These are phyloP conservation scores for Eimeria sp. DNA, from an alignment of 169 alveolate species.

Conservation along the genomic window DNA sequence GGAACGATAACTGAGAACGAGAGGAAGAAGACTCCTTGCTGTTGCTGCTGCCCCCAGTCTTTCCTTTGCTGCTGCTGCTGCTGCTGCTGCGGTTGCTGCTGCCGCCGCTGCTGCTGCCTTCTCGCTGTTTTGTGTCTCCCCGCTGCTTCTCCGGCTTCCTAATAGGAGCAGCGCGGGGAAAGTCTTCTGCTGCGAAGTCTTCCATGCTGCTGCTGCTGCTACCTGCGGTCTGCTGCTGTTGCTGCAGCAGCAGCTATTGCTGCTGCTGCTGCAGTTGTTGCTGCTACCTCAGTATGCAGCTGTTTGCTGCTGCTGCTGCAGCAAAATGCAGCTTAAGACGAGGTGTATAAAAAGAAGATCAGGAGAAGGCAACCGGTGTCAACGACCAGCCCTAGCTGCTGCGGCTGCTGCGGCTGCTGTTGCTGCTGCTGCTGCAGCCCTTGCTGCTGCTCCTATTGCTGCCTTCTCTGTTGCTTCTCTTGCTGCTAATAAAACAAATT, in stretches of 20 bases:
- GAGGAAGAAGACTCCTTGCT: not conserved
- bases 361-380: not conserved
- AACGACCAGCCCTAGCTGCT: not conserved
- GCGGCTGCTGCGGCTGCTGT: constrained; percentile 15
- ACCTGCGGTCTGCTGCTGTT: not conserved
- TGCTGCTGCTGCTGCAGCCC: not conserved
- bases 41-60: constrained; percentile 38
- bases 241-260: not conserved
- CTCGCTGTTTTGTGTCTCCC: not conserved
- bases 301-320: constrained; percentile 1
- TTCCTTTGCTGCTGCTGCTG: not conserved
- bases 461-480: not conserved
- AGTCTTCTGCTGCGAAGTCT: not conserved
- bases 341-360: not conserved
- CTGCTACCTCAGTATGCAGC: not conserved
- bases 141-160: constrained; percentile 8
- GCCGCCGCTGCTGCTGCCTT: constrained; percentile 1
- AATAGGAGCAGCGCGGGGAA: constrained; percentile 26
- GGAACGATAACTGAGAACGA: constrained; percentile 10
- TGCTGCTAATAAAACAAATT: not conserved
- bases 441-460: constrained; percentile 3
- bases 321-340: not conserved
- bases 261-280: constrained; percentile 14
- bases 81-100: constrained; percentile 23
- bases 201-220: not conserved